These are phyloP conservation scores for Chondrostereum purpureum DNA, from an alignment of 1,284 basidiomycete genomes.

Conservation along the genomic window DNA sequence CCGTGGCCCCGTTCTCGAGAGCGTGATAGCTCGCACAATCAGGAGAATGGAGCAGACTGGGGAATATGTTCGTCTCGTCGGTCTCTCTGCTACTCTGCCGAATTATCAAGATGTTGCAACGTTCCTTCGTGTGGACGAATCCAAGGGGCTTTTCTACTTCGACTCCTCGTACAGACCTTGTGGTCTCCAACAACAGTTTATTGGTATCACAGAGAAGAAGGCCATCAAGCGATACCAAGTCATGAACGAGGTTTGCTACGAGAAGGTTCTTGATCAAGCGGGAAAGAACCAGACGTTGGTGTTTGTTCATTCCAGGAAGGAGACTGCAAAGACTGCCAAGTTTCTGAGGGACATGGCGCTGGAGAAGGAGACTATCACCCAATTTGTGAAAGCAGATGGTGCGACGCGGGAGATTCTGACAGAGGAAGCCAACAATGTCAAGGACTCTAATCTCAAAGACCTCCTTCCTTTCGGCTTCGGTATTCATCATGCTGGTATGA, in stretches of 20 bases:
- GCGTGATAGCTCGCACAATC: conserved; percentile 88
- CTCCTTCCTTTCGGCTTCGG: conserved; percentile 95
- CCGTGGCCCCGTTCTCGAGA: conserved; percentile 95
- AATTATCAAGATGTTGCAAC: conserved; percentile 99
- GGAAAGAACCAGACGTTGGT: conserved; percentile 90
- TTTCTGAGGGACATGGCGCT: conserved; percentile 94
- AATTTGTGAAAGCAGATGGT: conserved; percentile 90
- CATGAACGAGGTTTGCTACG: conserved; percentile 99
- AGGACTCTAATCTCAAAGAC: conserved; percentile 83
- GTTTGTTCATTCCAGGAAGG: conserved; percentile 97
- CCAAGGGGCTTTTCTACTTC: conserved; percentile 95
- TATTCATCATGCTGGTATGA: conserved; percentile 99
- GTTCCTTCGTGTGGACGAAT: conserved; percentile 92
- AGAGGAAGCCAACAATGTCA: conserved; percentile 79
- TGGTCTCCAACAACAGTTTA: conserved; percentile 93
- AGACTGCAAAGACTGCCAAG: conserved; percentile 95
- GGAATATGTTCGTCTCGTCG: conserved; percentile 91
- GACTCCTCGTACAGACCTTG: conserved; percentile 93
- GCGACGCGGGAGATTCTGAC: conserved; percentile 85
- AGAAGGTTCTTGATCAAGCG: conserved; percentile 93
- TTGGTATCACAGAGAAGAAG: conserved; percentile 98
- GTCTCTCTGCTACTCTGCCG: conserved; percentile 93
- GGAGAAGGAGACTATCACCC: conserved; percentile 93
- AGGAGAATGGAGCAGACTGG: conserved; percentile 92
- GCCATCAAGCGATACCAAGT: conserved; percentile 98